A percentile compares a stretch with the other conserved stretches of the same genome.
phyloP scores from a whole-genome alignment of 179 eudicot species.

The Beta macrorhiza region DNA sequence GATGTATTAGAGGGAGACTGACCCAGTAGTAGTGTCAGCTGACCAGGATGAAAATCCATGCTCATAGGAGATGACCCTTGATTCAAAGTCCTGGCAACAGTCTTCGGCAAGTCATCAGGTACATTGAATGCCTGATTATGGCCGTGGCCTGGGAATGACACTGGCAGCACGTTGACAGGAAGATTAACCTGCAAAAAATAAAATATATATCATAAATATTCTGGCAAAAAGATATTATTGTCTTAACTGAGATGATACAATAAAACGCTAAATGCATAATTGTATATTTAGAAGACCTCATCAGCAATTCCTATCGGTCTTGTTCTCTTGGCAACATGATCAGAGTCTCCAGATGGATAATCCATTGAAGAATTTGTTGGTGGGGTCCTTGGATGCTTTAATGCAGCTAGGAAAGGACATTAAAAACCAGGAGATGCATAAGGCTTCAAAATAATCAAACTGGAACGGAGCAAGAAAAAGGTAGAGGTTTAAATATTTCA shows the following conservation, averaged over 20 bases:
- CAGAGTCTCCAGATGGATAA: slow-evolving; percentile 77
- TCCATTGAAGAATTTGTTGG: slow-evolving; percentile 74
- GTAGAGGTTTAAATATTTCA: neutral
- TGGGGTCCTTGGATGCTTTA: slow-evolving; percentile 93
- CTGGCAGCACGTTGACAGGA: slow-evolving; percentile 70
- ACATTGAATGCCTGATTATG: slow-evolving; percentile 57
- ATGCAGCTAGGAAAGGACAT: slow-evolving; percentile 47
- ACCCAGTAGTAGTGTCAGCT: slow-evolving; percentile 79
- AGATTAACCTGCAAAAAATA: slow-evolving; percentile 48
- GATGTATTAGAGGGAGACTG: neutral
- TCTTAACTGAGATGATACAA: neutral
- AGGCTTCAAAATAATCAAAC: neutral
- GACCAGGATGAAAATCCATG: slow-evolving; percentile 89
- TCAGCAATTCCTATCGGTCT: slow-evolving; percentile 68
- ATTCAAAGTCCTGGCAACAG: slow-evolving; percentile 63
- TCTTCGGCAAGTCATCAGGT: slow-evolving; percentile 75
- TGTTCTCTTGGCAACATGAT: slow-evolving; percentile 73
- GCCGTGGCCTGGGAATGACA: slow-evolving; percentile 66
- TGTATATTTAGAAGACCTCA: slow-evolving; percentile 46
- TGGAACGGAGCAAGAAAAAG: neutral
- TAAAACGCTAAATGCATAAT: neutral
- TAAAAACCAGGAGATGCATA: slow-evolving; percentile 11
- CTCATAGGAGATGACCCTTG: slow-evolving; percentile 88
- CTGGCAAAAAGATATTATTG: neutral
- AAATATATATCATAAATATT: neutral